phyloP scores from a whole-genome alignment of 768 basidiomycete genomes.

The Hortiboletus flavorubellus region DNA sequence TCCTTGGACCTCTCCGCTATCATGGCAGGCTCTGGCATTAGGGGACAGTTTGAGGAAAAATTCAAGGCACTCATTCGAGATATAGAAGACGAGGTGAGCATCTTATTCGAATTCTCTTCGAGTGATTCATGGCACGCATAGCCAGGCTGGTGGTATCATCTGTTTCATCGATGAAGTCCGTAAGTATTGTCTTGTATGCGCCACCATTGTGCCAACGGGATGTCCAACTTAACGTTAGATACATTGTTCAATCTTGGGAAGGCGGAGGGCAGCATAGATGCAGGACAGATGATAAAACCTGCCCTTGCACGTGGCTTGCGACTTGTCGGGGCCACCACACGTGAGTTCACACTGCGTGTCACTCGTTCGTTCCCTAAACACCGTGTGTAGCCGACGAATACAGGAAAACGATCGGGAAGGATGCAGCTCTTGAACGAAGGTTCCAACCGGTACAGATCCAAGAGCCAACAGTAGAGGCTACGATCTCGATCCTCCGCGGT shows the following conservation, averaged over 20 bases:
- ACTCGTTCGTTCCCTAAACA: background rate
- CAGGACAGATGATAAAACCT: conserved; percentile 92
- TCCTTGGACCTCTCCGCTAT: conserved; percentile 81
- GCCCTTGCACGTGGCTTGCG: conserved; percentile 84
- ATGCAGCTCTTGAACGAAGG: conserved; percentile 85
- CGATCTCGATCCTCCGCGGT: conserved; percentile 84
- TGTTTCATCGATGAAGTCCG: conserved; percentile 96
- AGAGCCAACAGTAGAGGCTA: conserved; percentile 82
- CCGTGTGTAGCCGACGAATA: conserved; percentile 66
- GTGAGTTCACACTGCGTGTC: conserved; percentile 39
- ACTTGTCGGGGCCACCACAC: conserved; percentile 88
- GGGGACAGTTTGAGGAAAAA: conserved; percentile 91
- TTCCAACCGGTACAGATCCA: conserved; percentile 90
- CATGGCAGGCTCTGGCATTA: conserved; percentile 86
- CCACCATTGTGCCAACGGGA: background rate
- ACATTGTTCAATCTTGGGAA: conserved; percentile 87
- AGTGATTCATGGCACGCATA: conserved; percentile 12
- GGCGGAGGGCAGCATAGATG: conserved; percentile 88
- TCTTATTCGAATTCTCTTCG: conserved; percentile 27
- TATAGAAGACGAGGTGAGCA: conserved; percentile 74
- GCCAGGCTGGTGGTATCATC: conserved; percentile 70
- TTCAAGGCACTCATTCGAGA: conserved; percentile 89
- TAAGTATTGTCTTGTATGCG: conserved; percentile 39
- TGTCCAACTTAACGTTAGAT: conserved; percentile 37
- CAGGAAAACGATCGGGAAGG: conserved; percentile 87